Evolutionary conservation across 345 rosid species (phyloP).

Genomic region (Corchorus olitorius): DNA sequence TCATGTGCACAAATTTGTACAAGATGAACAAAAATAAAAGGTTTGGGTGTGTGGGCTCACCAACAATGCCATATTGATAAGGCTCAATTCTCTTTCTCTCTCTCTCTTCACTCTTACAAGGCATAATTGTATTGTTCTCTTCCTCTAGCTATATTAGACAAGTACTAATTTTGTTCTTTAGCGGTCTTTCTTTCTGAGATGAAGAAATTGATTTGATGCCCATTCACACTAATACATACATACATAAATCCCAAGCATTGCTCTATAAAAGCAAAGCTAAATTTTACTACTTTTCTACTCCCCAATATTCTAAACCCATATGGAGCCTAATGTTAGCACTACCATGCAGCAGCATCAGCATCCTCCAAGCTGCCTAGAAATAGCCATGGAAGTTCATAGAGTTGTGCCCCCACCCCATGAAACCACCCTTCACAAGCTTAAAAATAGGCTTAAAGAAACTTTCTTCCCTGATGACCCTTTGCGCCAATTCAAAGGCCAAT

Average conservation of each 20-base stretch:
- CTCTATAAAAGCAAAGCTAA: conserved; percentile 7
- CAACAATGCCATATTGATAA: background rate
- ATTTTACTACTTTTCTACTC: background rate
- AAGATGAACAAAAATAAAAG: background rate
- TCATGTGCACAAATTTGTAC: background rate
- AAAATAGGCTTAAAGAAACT: conserved; percentile 71
- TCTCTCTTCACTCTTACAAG: background rate
- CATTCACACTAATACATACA: background rate
- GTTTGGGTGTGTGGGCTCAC: conserved; percentile 15
- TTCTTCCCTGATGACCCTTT: conserved; percentile 96
- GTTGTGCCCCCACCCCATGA: conserved; percentile 77
- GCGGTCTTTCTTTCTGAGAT: conserved; percentile 22
- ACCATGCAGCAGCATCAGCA: conserved; percentile 15
- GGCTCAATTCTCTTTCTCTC: background rate
- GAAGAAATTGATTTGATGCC: conserved; percentile 25
- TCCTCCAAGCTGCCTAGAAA: conserved; percentile 36
- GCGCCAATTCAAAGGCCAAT: conserved; percentile 88
- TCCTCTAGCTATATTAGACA: background rate
- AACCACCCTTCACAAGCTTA: conserved; percentile 57
- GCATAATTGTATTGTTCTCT: conserved; percentile 5
- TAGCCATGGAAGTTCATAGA: conserved; percentile 62
- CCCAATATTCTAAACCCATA: background rate
- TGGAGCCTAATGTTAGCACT: conserved; percentile 37
- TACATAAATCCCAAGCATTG: conserved; percentile 18
- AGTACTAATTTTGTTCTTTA: conserved; percentile 27